A percentile compares a stretch with the other conserved stretches of the same genome.
These are phyloP conservation scores for Scedosporium aurantiacum DNA, from an alignment of 2,329 filamentous ascomycete species.

Conservation along the genomic window DNA sequence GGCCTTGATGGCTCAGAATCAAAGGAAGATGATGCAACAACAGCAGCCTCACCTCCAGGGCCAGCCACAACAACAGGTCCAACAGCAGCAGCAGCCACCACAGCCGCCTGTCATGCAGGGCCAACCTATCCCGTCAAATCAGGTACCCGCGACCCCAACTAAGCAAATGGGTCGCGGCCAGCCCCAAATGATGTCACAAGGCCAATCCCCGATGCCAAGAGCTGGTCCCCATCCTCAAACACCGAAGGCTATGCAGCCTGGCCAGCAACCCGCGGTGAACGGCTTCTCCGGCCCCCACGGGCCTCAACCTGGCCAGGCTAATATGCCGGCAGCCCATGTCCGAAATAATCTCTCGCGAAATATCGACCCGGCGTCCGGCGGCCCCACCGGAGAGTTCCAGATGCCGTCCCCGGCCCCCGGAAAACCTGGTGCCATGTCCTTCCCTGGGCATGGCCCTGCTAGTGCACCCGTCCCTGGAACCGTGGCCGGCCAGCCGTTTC, in stretches of 20 bases:
- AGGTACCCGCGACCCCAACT: slow-evolving; percentile 19
- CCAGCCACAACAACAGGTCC: slow-evolving; percentile 28
- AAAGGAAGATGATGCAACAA: slow-evolving; percentile 40
- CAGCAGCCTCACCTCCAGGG: slow-evolving; percentile 25
- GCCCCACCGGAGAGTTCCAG: slow-evolving; percentile 23
- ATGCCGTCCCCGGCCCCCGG: slow-evolving; percentile 22
- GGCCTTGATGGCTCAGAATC: slow-evolving; percentile 47
- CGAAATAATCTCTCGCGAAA: slow-evolving; percentile 41
- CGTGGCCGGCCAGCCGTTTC: not conserved
- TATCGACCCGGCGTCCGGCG: slow-evolving; percentile 27
- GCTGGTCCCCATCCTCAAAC: not conserved
- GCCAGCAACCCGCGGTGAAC: slow-evolving; percentile 22
- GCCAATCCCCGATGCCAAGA: slow-evolving; percentile 12
- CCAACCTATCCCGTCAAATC: slow-evolving; percentile 11
- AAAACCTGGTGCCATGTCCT: not conserved
- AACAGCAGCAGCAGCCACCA: slow-evolving; percentile 20
- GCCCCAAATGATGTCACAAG: slow-evolving; percentile 16
- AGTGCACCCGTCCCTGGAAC: not conserved
- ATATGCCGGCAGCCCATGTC: slow-evolving; percentile 21
- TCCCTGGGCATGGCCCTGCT: not conserved
- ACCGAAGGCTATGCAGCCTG: slow-evolving; percentile 26
- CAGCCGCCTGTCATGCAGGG: slow-evolving; percentile 19
- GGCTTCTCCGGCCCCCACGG: slow-evolving; percentile 25
- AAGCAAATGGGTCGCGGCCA: slow-evolving; percentile 10
- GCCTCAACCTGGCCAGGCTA: slow-evolving; percentile 10